Evolutionary conservation across 495 filamentous ascomycete species (phyloP).

Genomic region (Tuber borchii): DNA sequence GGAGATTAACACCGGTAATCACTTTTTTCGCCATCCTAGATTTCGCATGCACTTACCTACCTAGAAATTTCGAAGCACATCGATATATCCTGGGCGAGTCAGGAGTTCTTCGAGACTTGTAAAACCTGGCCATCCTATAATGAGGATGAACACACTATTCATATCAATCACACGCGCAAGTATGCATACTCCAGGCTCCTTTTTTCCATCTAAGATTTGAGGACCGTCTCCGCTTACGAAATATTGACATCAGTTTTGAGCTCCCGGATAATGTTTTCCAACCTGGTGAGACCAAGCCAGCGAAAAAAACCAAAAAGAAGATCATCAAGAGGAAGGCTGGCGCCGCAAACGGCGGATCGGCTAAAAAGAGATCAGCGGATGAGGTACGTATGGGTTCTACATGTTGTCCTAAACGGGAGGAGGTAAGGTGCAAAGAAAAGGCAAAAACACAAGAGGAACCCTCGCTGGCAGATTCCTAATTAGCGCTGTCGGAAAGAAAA

Average conservation of each 20-base stretch:
- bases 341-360: conserved; percentile 15
- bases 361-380: conserved; percentile 34
- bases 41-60: conserved; percentile 35
- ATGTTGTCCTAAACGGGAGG: conserved; percentile 17
- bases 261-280: conserved; percentile 86
- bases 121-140: conserved; percentile 42
- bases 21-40: conserved; percentile 37
- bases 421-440: background rate
- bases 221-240: conserved; percentile 13
- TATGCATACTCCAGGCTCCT: conserved; percentile 18
- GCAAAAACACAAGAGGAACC: background rate
- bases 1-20: conserved; percentile 59
- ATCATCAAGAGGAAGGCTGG: conserved; percentile 43
- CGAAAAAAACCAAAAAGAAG: conserved; percentile 57
- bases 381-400: conserved; percentile 39
- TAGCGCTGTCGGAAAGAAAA: background rate
- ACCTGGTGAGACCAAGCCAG: conserved; percentile 65
- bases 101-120: conserved; percentile 44
- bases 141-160: conserved; percentile 38
- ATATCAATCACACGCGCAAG: conserved; percentile 42
- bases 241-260: conserved; percentile 55
- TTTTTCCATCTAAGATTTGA: conserved; percentile 32
- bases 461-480: background rate
- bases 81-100: conserved; percentile 46
- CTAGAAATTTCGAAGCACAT: conserved; percentile 51